Conservation (phyloP, 768 basidiomycete species). For the Tricholoma bakamatsutake region DNA sequence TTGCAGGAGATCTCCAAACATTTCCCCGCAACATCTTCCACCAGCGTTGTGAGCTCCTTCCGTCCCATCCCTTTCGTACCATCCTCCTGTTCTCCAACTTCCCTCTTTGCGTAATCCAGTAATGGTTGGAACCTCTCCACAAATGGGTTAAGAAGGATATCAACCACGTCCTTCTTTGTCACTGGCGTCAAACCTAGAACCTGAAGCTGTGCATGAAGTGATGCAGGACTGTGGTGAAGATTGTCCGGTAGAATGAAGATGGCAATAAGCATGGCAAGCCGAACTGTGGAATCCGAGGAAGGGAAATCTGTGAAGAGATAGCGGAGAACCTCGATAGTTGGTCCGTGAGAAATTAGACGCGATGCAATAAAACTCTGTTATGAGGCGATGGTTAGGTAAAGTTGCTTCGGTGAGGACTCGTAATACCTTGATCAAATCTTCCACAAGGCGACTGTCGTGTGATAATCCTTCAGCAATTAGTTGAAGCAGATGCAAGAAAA, state of each 20-base stretch:
- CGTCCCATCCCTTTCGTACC: slow-evolving; percentile 35
- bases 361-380: slow-evolving; percentile 63
- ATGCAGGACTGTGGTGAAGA: slow-evolving; percentile 22
- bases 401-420: not conserved
- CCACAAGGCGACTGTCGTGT: slow-evolving; percentile 42
- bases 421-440: slow-evolving; percentile 62
- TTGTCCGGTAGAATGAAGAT: slow-evolving; percentile 45
- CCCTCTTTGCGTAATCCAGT: slow-evolving; percentile 41
- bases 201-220: slow-evolving; percentile 48
- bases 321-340: slow-evolving; percentile 48
- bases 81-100: slow-evolving; percentile 27
- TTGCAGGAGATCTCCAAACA: slow-evolving; percentile 62
- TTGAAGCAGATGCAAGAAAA: not conserved
- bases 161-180: slow-evolving; percentile 50
- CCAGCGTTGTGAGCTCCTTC: slow-evolving; percentile 38
- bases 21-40: slow-evolving; percentile 52
- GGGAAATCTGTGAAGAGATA: slow-evolving; percentile 66
- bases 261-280: slow-evolving; percentile 69
- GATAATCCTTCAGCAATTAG: not conserved
- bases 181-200: slow-evolving; percentile 49
- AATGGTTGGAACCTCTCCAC: slow-evolving; percentile 51
- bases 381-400: slow-evolving; percentile 7
- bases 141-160: slow-evolving; percentile 65
- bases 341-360: slow-evolving; percentile 50
- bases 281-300: slow-evolving; percentile 50